Evolutionary conservation across 331 rosid species (phyloP).

Genomic region (Quercus tomentella): DNA sequence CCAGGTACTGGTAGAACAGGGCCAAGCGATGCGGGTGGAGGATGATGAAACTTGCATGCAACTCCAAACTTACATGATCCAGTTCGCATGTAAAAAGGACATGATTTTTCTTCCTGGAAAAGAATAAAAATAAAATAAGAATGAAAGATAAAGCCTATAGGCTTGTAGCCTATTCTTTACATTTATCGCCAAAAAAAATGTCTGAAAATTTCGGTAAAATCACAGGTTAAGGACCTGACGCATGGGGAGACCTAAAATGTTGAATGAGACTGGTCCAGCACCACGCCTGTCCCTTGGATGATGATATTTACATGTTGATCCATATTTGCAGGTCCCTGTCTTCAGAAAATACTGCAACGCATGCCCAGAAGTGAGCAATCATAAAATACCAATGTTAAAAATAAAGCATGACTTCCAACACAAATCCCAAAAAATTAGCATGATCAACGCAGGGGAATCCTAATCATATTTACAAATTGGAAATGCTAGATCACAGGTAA

Average conservation of each 20-base stretch:
- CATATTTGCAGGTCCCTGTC: constrained; percentile 98
- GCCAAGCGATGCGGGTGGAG: constrained; percentile 60
- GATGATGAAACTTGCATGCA: constrained; percentile 95
- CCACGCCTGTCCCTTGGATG: constrained; percentile 96
- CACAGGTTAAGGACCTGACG: constrained; percentile 56
- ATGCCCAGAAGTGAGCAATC: background rate
- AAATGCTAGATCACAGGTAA: constrained; percentile 7
- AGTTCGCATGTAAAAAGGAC: constrained; percentile 88
- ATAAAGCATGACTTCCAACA: background rate
- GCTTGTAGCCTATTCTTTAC: background rate
- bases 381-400: background rate
- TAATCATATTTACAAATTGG: background rate
- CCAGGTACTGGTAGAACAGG: constrained; percentile 41
- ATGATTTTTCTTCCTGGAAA: constrained; percentile 78
- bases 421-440: background rate
- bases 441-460: background rate
- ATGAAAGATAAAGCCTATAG: background rate
- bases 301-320: constrained; percentile 92
- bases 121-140: background rate
- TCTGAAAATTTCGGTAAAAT: background rate
- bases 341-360: constrained; percentile 84
- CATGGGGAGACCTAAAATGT: constrained; percentile 88
- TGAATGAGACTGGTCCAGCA: constrained; percentile 79
- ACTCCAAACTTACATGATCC: constrained; percentile 89
- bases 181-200: background rate